Conservation (phyloP, 768 basidiomycete species). For the Amanita subjunquillea region DNA sequence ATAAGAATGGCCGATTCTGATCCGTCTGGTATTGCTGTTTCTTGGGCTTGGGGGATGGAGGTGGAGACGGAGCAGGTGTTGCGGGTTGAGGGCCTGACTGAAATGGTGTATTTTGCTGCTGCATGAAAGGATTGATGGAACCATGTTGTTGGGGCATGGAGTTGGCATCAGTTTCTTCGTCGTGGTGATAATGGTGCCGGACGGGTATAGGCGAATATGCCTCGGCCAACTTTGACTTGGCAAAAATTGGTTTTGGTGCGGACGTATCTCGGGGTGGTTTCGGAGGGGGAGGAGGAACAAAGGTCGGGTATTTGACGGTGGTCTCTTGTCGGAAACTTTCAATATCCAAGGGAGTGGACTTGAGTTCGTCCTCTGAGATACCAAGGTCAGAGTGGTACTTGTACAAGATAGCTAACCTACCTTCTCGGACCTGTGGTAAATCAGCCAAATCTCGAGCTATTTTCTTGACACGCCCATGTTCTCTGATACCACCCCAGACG, state of each 20-base stretch:
- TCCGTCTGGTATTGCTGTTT: constrained; percentile 99
- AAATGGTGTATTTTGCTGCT: constrained; percentile 18
- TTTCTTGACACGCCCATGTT: constrained; percentile 73
- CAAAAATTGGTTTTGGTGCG: constrained; percentile 21
- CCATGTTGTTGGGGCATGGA: constrained; percentile 13
- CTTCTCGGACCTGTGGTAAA: constrained; percentile 46
- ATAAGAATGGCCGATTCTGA: constrained; percentile 85
- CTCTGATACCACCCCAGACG: constrained; percentile 88
- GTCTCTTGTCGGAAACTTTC: constrained; percentile 86
- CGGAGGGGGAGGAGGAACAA: constrained; percentile 48
- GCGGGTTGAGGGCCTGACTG: constrained; percentile 43
- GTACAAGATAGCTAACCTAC: constrained; percentile 12
- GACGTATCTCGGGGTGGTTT: constrained; percentile 22
- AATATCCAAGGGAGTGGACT: constrained; percentile 86
- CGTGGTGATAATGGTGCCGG: constrained; percentile 90
- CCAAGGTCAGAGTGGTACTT: background rate
- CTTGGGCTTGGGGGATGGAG: constrained; percentile 78
- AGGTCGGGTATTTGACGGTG: constrained; percentile 93
- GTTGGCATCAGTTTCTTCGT: constrained; percentile 33
- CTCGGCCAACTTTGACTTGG: constrained; percentile 65
- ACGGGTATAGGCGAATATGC: constrained; percentile 91
- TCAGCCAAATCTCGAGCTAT: constrained; percentile 80
- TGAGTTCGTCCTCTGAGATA: constrained; percentile 53
- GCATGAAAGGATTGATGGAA: constrained; percentile 19
- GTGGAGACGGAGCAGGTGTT: constrained; percentile 85